These are phyloP conservation scores for Dichotomopilus funicola DNA, from an alignment of 2,329 filamentous ascomycete genomes.

Conservation along the genomic window DNA sequence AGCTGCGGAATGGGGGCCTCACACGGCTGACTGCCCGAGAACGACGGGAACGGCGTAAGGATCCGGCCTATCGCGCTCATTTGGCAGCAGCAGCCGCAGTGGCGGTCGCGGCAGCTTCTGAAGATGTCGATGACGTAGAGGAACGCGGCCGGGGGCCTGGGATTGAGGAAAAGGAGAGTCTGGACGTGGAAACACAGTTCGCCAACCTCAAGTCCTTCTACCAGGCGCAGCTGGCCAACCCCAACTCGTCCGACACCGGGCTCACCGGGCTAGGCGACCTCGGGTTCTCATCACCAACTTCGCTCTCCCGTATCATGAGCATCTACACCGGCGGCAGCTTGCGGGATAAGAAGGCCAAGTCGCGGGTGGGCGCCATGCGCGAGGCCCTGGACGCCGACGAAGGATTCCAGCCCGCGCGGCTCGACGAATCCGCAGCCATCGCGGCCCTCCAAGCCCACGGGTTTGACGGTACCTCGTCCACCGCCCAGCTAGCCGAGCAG, in stretches of 20 bases:
- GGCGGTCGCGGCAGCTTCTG: slow-evolving; percentile 17
- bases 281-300: slow-evolving; percentile 69
- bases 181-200: slow-evolving; percentile 66
- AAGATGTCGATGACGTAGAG: no score
- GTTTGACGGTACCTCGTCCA: slow-evolving; percentile 56
- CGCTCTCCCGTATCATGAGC: slow-evolving; percentile 83
- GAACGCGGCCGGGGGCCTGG: no score
- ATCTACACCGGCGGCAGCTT: slow-evolving; percentile 67
- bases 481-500: slow-evolving; percentile 44
- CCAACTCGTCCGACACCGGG: slow-evolving; percentile 45
- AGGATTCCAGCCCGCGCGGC: slow-evolving; percentile 58
- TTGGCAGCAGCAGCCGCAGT: slow-evolving; percentile 5
- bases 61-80: slow-evolving; percentile 28
- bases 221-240: slow-evolving; percentile 65
- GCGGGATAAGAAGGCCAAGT: slow-evolving; percentile 57
- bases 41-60: slow-evolving; percentile 45
- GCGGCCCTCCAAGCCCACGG: slow-evolving; percentile 51
- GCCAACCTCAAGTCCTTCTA: slow-evolving; percentile 73
- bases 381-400: slow-evolving; percentile 67
- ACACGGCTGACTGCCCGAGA: slow-evolving; percentile 45
- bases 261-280: slow-evolving; percentile 41
- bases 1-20: slow-evolving; percentile 57
- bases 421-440: slow-evolving; percentile 58
- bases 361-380: slow-evolving; percentile 67
- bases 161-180: slow-evolving; percentile 32